Evolutionary conservation across 257 asterid species (phyloP), one percentile per base, ranked within the genome.

Genomic region (Solanum ossicruentum): DNA sequence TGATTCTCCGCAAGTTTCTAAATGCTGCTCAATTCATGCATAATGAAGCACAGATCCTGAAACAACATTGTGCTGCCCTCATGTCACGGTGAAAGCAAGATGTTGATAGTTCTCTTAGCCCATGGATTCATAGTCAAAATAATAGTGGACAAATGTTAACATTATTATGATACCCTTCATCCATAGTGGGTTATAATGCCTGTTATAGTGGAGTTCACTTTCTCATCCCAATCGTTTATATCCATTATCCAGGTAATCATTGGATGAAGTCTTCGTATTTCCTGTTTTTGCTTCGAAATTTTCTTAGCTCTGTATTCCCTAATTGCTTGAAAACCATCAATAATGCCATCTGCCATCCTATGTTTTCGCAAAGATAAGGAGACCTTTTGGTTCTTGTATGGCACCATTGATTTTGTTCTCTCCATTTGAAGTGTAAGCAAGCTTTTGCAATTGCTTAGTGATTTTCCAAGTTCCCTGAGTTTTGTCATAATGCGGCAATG

Each of bases 401-500:
- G 18, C 36, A 47, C 88, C 86, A 15, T 83, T 63, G 3, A 86
- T 36, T 69, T 55, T 61, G 69, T 86, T 86, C 56, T 83, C 84
- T 26, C 89, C 91, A 58, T 84, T 70, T 88, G 89, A 82, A 88
- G 86, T 1, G 83, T 77, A 26, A 81, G 8, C 60, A 86, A 28
- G 45, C 52, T 28, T 10, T 49, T 84, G 82, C 83, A 58, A 16
- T 39, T 78, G 67, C 43, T 6, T 8, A 54, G 13, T 11, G 89
- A 71, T 47, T 1, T 3, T 23, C 86, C 84, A 83, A 88, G 84
- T 85, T 78, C 80, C 58, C 84, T 54, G 57, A 69, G 32, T 39
- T 77, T n/a, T 45, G 60, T 54, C 56, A 21, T n/a, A n/a, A 26
- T 23, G 6, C 18, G 45, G 21, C 57, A 41, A 51, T 51, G 12